Evolutionary conservation across 306 rosid genomes (phyloP), one percentile per base, ranked within the genome.

Genomic region (Inga laurina): DNA sequence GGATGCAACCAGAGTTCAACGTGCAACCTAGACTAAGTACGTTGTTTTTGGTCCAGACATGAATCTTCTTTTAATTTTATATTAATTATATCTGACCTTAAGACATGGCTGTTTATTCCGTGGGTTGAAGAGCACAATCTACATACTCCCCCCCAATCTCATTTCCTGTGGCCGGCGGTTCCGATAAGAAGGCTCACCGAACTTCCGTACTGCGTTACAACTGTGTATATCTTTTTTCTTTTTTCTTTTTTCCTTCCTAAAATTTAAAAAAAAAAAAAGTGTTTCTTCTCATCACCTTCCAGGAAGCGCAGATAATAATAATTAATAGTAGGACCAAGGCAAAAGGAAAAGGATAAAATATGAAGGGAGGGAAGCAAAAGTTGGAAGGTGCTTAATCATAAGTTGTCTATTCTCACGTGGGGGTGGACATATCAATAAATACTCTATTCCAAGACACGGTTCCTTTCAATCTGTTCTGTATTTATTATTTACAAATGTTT

Each of bases 111-210:
- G 27, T 57, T 7, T 19, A 54, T 19, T 19, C 56, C 12, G 56
- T 49, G 84, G 88, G 79, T 77, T 41, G 74, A 75, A 82, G 81
- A 54, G 75, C 86, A 78, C 82, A 80, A 80, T 81, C 89, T 73
- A 24, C 80, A 61, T 19, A n/a, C 64, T 21, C 27, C 0, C 27
- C 27, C 21, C 27, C 62, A 2, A 56, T 19, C 62, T 59, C 56
- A 39, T 30, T 16, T n/a, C 35, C 9, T 39, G 27, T 57, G 64
- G 30, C 64, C 64, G 27, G 30, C n/a, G 30, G 12, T 57, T n/a
- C 24, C n/a, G 64, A 57, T n/a, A 57, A 57, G 64, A 75, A 80
- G 11, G 4, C 67, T 72, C 61, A 10, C 30, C 64, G n/a, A 35
- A 74, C 73, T 39, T 54, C 72, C 72, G 70, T 30, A 22, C 18